Evolutionary conservation across 768 basidiomycete genomes (phyloP), one percentile per base, ranked within the genome.

Genomic region (Hortiboletus flavorubellus): DNA sequence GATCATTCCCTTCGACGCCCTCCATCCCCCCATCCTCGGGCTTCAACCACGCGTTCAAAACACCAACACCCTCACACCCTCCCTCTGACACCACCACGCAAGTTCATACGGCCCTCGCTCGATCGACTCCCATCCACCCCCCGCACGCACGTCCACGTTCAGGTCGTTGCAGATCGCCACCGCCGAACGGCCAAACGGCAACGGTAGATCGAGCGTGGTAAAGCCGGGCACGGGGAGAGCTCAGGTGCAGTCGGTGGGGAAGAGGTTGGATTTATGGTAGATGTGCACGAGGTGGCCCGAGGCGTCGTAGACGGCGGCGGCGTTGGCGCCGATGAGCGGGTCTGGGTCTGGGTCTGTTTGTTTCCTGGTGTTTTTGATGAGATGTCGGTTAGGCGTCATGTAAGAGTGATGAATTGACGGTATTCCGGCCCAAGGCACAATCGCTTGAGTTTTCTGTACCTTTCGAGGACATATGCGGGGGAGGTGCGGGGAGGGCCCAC

Each of bases 111-210:
- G 91, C 5, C 89, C 87, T n/a, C 72, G 74, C 21, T 76, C 76
- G 2, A 77, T 59, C 14, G 74, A 76, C 26, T 57, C 51, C 86
- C 84, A 86, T 1, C 66, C 57, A 4, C 29, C 62, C 9, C 15
- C 45, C 26, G 69, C 65, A 0, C 74, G 73, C 1, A 75, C 76
- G 14, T 75, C 70, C 1, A 80, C 76, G 64, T 91, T 92, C 31
- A 93, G 74, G 64, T 89, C 94, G 82, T 92, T 96, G 67, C 93
- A 95, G n/a, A 95, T 96, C 15, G 80, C 94, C 2, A 96, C 65
- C 6, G 79, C 81, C 11, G 87, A 68, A 1, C 78, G 79, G 1
- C 76, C 74, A 0, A 91, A 66, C 0, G 89, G 87, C 2, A 86
- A 83, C 21, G 21, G 21, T 21, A 21, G 21, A 26, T 78, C 68